Evolutionary conservation across 805 yeast genomes (phyloP), one percentile per base, ranked within the genome.

Genomic region (Metschnikowia gruessii): DNA sequence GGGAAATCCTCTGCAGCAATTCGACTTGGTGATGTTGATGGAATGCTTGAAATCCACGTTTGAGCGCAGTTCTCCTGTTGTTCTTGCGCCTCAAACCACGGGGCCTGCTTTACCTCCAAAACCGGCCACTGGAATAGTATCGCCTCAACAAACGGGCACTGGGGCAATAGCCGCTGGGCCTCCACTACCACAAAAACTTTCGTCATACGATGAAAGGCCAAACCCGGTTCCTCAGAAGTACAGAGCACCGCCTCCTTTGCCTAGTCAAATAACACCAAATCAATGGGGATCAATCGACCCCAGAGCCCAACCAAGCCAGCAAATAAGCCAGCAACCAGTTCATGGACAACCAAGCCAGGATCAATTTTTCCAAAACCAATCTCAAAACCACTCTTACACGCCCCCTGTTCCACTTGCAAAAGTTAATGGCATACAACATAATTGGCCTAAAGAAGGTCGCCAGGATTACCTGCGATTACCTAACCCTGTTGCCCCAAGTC

Each of bases 1-100:
- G 21, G 45, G 42, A 6, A 44, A 41, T 4, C 42, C 47, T 12
- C 37, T 16, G 37, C 42, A 37, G 24, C 44, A 53, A 19, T 68
- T 52, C 45, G 64, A 65, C 42, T 51, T 79, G 16, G 28, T 63
- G 2, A 65, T 55, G 17, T 52, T 76, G 18, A 54, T 71, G 31
- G 53, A 56, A 2, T 67, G 13, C 53, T 75, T 42, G 50, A 62
- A 5, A 61, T 56, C 5, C 59, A 65, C 28, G 72, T 81, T 58
- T 53, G 66, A 19, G 57, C 59, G 37, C 73, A 74, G 39, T 68
- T 29, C 17, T 16, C 53, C 53, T 5, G 29, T 50, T 5, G 31
- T 33, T 18, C 75, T 2, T 83, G 85, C 1, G 40, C 68, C 70
- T 21, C 53, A 49, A 22, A 46, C 37, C 26, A 42, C 43, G 11